A percentile compares a stretch with the other conserved stretches of the same genome.
Conservation (phyloP, 768 basidiomycete genomes). For the Galerina marginata region DNA sequence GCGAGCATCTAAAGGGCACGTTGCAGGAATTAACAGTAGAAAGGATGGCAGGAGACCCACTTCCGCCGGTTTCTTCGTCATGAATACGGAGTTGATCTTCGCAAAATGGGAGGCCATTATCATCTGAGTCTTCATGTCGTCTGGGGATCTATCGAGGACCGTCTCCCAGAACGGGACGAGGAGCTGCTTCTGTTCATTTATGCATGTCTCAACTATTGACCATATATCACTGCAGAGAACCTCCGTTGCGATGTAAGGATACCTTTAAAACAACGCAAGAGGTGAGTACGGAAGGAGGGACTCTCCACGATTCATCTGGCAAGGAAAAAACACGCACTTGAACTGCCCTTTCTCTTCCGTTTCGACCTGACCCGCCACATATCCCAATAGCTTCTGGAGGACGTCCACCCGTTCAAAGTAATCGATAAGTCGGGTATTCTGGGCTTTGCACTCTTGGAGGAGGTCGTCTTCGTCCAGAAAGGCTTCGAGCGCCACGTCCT, state of each 20-base stretch:
- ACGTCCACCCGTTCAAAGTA: slow-evolving; percentile 86
- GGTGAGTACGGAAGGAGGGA: slow-evolving; percentile 1
- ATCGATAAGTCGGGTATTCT: slow-evolving; percentile 88
- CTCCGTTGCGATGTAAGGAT: slow-evolving; percentile 92
- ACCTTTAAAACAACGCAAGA: slow-evolving; percentile 52
- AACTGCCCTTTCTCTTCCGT: slow-evolving; percentile 77
- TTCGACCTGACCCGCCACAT: slow-evolving; percentile 88
- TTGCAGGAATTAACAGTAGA: slow-evolving; percentile 30
- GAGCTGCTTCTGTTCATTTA: slow-evolving; percentile 71
- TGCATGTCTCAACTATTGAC: slow-evolving; percentile 90
- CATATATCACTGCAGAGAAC: slow-evolving; percentile 96
- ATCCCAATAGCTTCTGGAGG: slow-evolving; percentile 78
- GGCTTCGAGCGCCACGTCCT: slow-evolving; percentile 87
- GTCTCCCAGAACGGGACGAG: slow-evolving; percentile 92
- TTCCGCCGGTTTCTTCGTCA: slow-evolving; percentile 89
- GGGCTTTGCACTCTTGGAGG: slow-evolving; percentile 92
- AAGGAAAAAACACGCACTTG: slow-evolving; percentile 64
- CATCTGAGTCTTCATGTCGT: slow-evolving; percentile 87
- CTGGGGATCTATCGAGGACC: slow-evolving; percentile 76
- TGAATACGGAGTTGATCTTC: slow-evolving; percentile 89
- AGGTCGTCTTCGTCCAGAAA: slow-evolving; percentile 94
- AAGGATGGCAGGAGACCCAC: slow-evolving; percentile 53
- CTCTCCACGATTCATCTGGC: background rate
- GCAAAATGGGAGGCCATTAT: slow-evolving; percentile 91
- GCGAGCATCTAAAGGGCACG: slow-evolving; percentile 76